Conservation (phyloP, 2,329 filamentous ascomycete species). For the Exophiala calicioides region DNA sequence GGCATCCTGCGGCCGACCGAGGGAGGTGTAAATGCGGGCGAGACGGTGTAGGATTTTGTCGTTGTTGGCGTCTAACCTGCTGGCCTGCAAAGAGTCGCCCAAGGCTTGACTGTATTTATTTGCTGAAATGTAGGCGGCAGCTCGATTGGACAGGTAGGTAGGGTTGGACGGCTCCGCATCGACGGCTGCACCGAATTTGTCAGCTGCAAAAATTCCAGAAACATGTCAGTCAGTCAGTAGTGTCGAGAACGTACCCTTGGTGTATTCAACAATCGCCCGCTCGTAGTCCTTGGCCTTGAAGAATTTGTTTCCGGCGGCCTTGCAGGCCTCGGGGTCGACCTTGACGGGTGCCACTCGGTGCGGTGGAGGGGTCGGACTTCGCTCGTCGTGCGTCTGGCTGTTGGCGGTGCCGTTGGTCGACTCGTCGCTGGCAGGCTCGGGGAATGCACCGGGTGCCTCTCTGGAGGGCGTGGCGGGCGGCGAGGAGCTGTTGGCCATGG, state of each 20-base stretch:
- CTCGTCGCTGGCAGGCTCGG: constrained; percentile 18
- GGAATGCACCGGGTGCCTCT: constrained; percentile 27
- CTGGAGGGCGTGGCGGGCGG: constrained; percentile 26
- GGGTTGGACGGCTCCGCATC: constrained; percentile 81
- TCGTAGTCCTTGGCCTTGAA: constrained; percentile 93
- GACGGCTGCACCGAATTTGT: constrained; percentile 63
- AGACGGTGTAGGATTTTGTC: constrained; percentile 84
- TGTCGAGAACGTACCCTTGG: constrained; percentile 80
- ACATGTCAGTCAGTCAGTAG: no score
- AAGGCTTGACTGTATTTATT: constrained; percentile 76
- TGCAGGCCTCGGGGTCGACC: constrained; percentile 88
- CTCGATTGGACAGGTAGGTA: constrained; percentile 91
- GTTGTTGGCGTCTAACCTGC: constrained; percentile 81
- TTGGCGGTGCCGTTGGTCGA: constrained; percentile 31
- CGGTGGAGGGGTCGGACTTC: constrained; percentile 50
- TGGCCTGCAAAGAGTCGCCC: constrained; percentile 80
- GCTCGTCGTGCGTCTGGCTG: constrained; percentile 38
- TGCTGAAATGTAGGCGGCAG: constrained; percentile 89
- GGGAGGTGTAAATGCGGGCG: constrained; percentile 82
- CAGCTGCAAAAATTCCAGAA: constrained; percentile 18
- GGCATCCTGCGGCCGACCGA: constrained; percentile 85
- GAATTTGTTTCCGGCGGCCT: constrained; percentile 89
- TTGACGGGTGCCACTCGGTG: constrained; percentile 48
- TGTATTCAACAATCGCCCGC: constrained; percentile 88
- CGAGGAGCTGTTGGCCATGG: constrained; percentile 20